Conservation (phyloP, 148 eudicot genomes). For the Euryodendron excelsum region DNA sequence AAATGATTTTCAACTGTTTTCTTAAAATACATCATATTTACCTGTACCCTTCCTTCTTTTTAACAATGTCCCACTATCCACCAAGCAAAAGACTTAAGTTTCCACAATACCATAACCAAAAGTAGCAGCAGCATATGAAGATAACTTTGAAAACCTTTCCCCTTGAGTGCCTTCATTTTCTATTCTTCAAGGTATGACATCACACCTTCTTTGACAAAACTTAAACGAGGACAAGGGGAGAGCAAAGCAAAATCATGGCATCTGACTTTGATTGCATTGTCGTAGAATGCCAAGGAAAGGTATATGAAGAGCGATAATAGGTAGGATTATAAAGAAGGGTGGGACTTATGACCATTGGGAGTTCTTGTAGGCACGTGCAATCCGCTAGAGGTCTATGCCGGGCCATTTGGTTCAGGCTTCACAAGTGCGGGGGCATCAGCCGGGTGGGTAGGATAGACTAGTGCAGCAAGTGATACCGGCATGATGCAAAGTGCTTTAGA, state of each 20-base stretch:
- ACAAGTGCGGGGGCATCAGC: slow-evolving; percentile 24
- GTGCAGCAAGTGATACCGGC: slow-evolving; percentile 71
- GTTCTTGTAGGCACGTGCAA: slow-evolving; percentile 26
- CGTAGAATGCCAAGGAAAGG: background rate
- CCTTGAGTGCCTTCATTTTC: slow-evolving; percentile 1
- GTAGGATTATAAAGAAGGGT: background rate
- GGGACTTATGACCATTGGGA: slow-evolving; percentile 10
- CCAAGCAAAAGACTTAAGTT: background rate
- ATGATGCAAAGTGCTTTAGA: slow-evolving; percentile 65
- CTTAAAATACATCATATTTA: background rate
- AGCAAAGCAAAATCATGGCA: slow-evolving; percentile 6
- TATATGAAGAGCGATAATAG: background rate
- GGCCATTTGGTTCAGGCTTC: slow-evolving; percentile 41
- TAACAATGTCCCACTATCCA: background rate
- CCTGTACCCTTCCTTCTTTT: background rate
- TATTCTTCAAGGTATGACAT: background rate
- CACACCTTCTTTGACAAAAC: background rate
- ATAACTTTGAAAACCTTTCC: slow-evolving; percentile 14
- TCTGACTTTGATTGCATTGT: slow-evolving; percentile 18
- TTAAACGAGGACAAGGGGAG: background rate
- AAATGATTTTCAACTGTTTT: background rate
- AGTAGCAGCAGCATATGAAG: background rate
- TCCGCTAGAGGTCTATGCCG: slow-evolving; percentile 17
- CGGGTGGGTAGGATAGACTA: slow-evolving; percentile 40
- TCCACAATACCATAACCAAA: background rate